Evolutionary conservation across 768 basidiomycete species (phyloP).

Genomic region (Tremella fuciformis): DNA sequence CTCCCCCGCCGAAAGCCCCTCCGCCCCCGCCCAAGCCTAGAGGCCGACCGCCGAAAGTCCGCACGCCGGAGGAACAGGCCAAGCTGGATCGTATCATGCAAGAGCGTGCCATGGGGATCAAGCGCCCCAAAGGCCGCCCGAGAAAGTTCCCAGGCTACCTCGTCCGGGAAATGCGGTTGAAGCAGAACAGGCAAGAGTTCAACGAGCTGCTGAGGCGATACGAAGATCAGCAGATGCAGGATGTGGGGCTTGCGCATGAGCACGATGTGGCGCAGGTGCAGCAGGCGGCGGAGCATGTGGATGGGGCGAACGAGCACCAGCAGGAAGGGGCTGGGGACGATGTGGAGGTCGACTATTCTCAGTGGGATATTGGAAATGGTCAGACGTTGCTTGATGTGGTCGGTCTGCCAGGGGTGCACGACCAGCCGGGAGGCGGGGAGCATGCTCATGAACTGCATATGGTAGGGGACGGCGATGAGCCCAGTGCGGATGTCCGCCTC

Average conservation of each 20-base stretch:
- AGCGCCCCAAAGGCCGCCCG: slow-evolving; percentile 34
- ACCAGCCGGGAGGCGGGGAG: background rate
- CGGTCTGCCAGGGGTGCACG: slow-evolving; percentile 4
- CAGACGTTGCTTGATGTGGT: slow-evolving; percentile 30
- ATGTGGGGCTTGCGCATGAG: slow-evolving; percentile 2
- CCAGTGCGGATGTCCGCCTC: slow-evolving; percentile 14
- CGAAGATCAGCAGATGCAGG: slow-evolving; percentile 13
- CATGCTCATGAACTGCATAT: background rate
- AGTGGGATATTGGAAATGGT: slow-evolving; percentile 13
- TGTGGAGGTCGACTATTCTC: slow-evolving; percentile 5
- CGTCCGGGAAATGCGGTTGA: slow-evolving; percentile 45
- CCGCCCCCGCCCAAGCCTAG: slow-evolving; percentile 19
- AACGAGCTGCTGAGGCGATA: slow-evolving; percentile 24
- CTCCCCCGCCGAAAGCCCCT: slow-evolving; percentile 6
- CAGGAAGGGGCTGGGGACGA: slow-evolving; percentile 7
- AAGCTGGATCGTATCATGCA: slow-evolving; percentile 24
- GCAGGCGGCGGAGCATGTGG: background rate
- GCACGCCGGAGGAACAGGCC: slow-evolving; percentile 34
- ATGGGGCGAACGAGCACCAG: background rate
- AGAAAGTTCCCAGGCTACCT: slow-evolving; percentile 44
- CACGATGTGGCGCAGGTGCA: background rate
- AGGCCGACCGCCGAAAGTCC: slow-evolving; percentile 40
- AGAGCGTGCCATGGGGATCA: slow-evolving; percentile 31
- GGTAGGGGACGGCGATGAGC: slow-evolving; percentile 12
- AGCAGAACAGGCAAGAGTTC: slow-evolving; percentile 38